phyloP scores from a whole-genome alignment of 495 filamentous ascomycete genomes.

The Cudoniella acicularis region DNA sequence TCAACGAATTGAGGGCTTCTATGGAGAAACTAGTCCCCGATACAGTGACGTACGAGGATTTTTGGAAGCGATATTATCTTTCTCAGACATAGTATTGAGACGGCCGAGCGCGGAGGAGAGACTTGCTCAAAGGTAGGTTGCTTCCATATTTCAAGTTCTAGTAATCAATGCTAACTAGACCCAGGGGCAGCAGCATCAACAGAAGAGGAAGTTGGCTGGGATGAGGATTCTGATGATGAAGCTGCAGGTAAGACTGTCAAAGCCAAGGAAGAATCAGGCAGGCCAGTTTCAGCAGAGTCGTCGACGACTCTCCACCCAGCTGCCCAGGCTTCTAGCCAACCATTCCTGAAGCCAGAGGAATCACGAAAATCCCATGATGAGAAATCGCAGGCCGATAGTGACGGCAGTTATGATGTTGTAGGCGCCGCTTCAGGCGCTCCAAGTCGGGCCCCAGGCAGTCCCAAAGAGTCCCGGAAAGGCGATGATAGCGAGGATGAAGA shows the following conservation, averaged over 20 bases:
- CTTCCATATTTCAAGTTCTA: background rate
- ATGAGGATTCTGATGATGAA: slow-evolving; percentile 71
- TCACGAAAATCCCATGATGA: slow-evolving; percentile 80
- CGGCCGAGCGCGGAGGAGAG: slow-evolving; percentile 88
- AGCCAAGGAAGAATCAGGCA: slow-evolving; percentile 27
- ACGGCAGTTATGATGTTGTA: slow-evolving; percentile 90
- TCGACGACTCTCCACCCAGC: slow-evolving; percentile 51
- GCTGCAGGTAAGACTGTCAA: slow-evolving; percentile 23
- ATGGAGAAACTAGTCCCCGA: slow-evolving; percentile 97
- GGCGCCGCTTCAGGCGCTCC: slow-evolving; percentile 69
- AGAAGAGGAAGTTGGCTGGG: slow-evolving; percentile 82
- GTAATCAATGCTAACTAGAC: slow-evolving; percentile 18
- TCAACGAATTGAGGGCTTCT: slow-evolving; percentile 78
- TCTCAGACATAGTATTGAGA: slow-evolving; percentile 87
- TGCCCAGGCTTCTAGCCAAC: slow-evolving; percentile 27
- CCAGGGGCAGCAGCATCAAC: slow-evolving; percentile 54
- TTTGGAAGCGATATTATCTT: slow-evolving; percentile 98
- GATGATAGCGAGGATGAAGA: slow-evolving; percentile 60
- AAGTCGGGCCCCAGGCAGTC: slow-evolving; percentile 73
- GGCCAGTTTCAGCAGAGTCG: slow-evolving; percentile 42
- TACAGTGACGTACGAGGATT: slow-evolving; percentile 78
- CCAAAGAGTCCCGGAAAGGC: slow-evolving; percentile 57
- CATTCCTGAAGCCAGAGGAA: slow-evolving; percentile 53
- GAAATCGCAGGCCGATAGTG: slow-evolving; percentile 80
- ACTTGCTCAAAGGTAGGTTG: slow-evolving; percentile 80